Conservation (phyloP, 352 stramenopile genomes). For the Phytophthora europaea region DNA sequence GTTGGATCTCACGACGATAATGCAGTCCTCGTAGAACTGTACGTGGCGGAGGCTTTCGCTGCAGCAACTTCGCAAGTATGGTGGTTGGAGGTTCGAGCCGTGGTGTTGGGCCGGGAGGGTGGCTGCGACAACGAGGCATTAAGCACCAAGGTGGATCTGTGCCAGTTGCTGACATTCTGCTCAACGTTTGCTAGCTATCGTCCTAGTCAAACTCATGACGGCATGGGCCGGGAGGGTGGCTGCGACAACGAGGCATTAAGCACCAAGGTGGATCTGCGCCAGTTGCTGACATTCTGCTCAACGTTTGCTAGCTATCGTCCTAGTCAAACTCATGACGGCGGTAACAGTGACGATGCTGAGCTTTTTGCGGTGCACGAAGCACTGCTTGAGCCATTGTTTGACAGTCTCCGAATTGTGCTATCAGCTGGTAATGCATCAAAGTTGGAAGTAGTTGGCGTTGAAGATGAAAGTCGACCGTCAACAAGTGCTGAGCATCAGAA, state of each 20-base stretch:
- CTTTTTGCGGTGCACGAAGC: constrained; percentile 66
- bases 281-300: constrained; percentile 43
- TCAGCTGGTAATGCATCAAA: constrained; percentile 1
- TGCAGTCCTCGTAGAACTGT: constrained; percentile 45
- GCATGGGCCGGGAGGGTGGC: constrained; percentile 10
- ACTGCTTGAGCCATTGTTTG: constrained; percentile 57
- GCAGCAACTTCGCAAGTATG: constrained; percentile 61
- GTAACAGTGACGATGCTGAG: constrained; percentile 31
- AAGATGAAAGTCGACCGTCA: constrained; percentile 12
- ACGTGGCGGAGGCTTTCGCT: constrained; percentile 65
- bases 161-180: constrained; percentile 47
- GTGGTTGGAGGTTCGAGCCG: constrained; percentile 69
- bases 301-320: constrained; percentile 66
- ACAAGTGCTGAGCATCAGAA: constrained; percentile 6
- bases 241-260: constrained; percentile 20
- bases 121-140: constrained; percentile 19
- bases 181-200: constrained; percentile 61
- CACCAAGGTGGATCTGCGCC: constrained; percentile 48
- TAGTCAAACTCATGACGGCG: constrained; percentile 44
- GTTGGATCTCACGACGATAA: background rate
- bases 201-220: constrained; percentile 50
- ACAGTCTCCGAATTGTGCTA: constrained; percentile 25
- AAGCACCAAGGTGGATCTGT: constrained; percentile 45
- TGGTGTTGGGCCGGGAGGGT: constrained; percentile 29
- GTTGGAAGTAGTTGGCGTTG: constrained; percentile 24